Conservation (phyloP, 495 filamentous ascomycete genomes). For the Acidiella bohemica region DNA sequence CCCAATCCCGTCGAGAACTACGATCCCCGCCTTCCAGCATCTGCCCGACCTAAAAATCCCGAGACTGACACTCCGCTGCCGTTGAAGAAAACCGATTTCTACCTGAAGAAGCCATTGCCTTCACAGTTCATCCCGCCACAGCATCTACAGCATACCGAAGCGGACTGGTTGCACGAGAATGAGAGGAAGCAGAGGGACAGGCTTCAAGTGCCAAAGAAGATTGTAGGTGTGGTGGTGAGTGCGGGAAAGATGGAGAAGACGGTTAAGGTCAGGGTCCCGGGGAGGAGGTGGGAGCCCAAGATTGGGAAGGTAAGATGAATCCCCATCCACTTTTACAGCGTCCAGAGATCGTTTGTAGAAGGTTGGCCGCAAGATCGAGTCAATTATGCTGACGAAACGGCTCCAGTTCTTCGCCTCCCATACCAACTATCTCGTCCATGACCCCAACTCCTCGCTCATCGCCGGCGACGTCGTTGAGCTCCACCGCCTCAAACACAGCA, state of each 20-base stretch:
- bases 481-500: slow-evolving; percentile 49
- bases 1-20: too few species aligned
- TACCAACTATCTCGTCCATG: slow-evolving; percentile 47
- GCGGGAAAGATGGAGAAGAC: slow-evolving; percentile 58
- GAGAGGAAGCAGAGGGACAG: slow-evolving; percentile 5
- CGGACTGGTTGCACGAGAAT: slow-evolving; percentile 1
- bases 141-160: slow-evolving; percentile 14
- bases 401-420: slow-evolving; percentile 29
- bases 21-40: slow-evolving; percentile 7
- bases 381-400: neutral
- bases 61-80: slow-evolving; percentile 1
- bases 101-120: slow-evolving; percentile 9
- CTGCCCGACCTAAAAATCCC: slow-evolving; percentile 1
- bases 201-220: slow-evolving; percentile 7
- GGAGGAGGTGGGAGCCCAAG: slow-evolving; percentile 45
- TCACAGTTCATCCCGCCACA: slow-evolving; percentile 15
- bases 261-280: slow-evolving; percentile 52
- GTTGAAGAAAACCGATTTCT: slow-evolving; percentile 5
- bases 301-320: slow-evolving; percentile 26
- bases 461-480: slow-evolving; percentile 57
- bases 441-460: slow-evolving; percentile 59
- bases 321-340: neutral
- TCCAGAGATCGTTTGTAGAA: neutral
- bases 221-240: slow-evolving; percentile 49
- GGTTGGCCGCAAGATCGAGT: neutral